Evolutionary conservation across 2,329 filamentous ascomycete genomes (phyloP), one percentile per base, ranked within the genome.

Genomic region (Fusarium sp.): DNA sequence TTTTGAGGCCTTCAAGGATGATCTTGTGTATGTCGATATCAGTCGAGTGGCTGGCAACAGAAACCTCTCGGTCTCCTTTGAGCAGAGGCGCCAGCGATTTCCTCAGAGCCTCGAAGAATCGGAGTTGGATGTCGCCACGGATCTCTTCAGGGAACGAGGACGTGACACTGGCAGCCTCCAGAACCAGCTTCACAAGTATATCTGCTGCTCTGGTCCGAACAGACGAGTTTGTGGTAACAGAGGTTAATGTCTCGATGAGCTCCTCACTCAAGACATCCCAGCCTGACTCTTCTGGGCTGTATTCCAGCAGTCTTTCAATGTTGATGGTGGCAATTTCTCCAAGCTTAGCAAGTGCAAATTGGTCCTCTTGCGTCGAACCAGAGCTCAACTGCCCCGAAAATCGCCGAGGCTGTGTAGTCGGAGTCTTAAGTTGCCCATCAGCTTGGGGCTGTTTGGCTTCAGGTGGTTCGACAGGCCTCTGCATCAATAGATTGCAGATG

Each of bases 11-110:
- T 73, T 97, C 94, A 2, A 98, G 88, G 27, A 94, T 88, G 63
- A 93, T 91, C 72, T 92, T 92, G 80, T 98, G 95, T 18, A 97
- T 93, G 65, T 97, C 93, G 20, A 94, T 85, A 74, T 97, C 93
- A 0, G 91, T 91, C 0, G 90, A 84, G 63, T 91, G 89, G 13
- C 86, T 88, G 3, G 89, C 85, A 0, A 92, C 88, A 2, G 89
- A 89, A 2, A 84, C 84, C 11, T 88, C 84, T 3, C 88, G 85
- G 33, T 89, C 85, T 11, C 85, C 83, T 27, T 84, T 83, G 70
- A 92, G 89, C 0, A 96, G 81, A 5, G 81, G 78, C 5, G 65
- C 66, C 2, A 95, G 85, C 18, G 92, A 91, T 71, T 86, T 88
- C 65, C 88, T 90, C 56, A 94, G 86, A 18, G 93, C 91, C 65